phyloP scores from a whole-genome alignment of 106 monocot genomes.

The Apostasia shenzhenica region DNA sequence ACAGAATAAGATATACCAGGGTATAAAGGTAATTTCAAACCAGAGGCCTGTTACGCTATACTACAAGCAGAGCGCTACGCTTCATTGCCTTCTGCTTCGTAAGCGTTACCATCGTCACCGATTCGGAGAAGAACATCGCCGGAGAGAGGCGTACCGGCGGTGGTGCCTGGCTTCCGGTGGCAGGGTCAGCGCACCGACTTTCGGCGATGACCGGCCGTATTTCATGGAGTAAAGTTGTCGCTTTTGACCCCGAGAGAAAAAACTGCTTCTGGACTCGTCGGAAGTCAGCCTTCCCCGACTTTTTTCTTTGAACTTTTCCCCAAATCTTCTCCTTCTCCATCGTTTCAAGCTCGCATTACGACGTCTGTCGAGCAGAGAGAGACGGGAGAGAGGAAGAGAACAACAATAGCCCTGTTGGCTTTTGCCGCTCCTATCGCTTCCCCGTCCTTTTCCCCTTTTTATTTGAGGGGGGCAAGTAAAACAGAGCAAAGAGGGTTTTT shows the following conservation, averaged over 20 bases:
- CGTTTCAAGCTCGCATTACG: too few species aligned
- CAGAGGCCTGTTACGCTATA: too few species aligned
- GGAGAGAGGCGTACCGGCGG: background rate
- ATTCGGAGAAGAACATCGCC: background rate
- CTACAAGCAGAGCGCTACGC: too few species aligned
- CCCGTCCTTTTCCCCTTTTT: background rate
- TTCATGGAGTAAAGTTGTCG: background rate
- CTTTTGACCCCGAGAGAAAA: background rate
- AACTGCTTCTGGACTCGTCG: background rate
- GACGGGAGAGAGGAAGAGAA: background rate
- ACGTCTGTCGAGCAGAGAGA: too few species aligned
- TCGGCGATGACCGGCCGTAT: too few species aligned
- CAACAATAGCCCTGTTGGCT: background rate
- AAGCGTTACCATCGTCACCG: background rate
- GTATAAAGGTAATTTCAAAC: too few species aligned
- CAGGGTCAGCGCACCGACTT: too few species aligned
- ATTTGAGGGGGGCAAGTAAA: background rate
- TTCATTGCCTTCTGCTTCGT: too few species aligned
- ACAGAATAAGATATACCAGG: too few species aligned
- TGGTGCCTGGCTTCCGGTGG: background rate
- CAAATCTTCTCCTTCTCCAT: background rate
- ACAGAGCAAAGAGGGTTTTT: background rate
- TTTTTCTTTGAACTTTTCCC: background rate
- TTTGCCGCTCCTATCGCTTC: background rate
- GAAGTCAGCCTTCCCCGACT: slow-evolving; percentile 2